These are phyloP conservation scores for Venturia pyrina DNA, from an alignment of 2,329 filamentous ascomycete genomes.

Conservation along the genomic window DNA sequence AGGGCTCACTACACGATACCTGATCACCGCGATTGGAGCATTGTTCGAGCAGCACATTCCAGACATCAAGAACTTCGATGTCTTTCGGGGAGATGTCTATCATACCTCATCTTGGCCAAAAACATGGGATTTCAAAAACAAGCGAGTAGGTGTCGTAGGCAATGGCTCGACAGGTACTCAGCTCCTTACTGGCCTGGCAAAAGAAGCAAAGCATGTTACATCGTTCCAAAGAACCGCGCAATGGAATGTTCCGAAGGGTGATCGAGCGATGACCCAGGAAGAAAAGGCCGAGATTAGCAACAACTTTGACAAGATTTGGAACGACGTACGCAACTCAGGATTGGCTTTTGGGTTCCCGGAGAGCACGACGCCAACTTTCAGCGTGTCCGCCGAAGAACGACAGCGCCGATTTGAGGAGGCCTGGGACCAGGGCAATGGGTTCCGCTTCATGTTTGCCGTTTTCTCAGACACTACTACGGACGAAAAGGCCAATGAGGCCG, in stretches of 20 bases:
- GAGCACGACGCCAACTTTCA: conserved; percentile 2
- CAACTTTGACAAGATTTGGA: conserved; percentile 32
- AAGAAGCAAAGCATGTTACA: conserved; percentile 7
- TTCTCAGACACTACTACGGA: conserved; percentile 29
- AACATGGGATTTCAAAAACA: conserved; percentile 15
- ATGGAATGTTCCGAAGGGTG: not conserved
- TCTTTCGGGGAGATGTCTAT: conserved; percentile 1
- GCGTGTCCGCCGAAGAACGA: conserved; percentile 13
- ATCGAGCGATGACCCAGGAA: conserved; percentile 15
- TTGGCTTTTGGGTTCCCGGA: conserved; percentile 8
- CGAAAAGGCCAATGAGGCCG: conserved; percentile 28
- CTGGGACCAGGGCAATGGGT: conserved; percentile 27
- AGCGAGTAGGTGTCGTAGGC: conserved; percentile 24
- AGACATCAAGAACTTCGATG: not conserved
- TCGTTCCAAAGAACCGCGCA: conserved; percentile 7
- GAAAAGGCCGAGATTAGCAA: conserved; percentile 36
- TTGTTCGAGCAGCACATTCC: conserved; percentile 46
- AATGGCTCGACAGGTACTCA: conserved; percentile 45
- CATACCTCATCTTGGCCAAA: conserved; percentile 6
- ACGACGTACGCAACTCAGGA: conserved; percentile 8
- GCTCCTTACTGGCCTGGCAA: conserved; percentile 3
- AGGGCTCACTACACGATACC: conserved; percentile 39
- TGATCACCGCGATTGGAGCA: conserved; percentile 45
- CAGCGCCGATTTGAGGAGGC: conserved; percentile 16
- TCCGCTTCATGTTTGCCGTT: conserved; percentile 27